Evolutionary conservation across 192 early-diverging fungal species (phyloP).

Genomic region (Pilaira anomala): DNA sequence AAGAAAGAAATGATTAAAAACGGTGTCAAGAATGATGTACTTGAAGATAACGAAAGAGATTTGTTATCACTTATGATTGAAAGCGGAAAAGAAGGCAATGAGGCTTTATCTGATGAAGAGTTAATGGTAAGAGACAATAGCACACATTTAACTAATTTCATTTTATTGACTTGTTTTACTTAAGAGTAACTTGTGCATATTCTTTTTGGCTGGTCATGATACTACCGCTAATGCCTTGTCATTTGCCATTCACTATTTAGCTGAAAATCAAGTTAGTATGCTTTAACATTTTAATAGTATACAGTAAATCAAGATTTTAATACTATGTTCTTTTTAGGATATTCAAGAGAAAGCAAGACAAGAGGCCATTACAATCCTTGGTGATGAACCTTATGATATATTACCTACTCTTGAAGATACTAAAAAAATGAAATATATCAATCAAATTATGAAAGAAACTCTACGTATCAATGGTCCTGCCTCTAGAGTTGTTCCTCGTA

Average conservation of each 20-base stretch:
- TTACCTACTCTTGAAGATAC: conserved; percentile 50
- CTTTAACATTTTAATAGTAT: background rate
- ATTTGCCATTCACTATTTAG: conserved; percentile 45
- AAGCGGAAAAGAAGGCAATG: conserved; percentile 1
- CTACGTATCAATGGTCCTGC: conserved; percentile 19
- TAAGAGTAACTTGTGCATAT: conserved; percentile 46
- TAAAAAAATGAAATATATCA: conserved; percentile 50
- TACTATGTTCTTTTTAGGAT: conserved; percentile 19
- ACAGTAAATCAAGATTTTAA: background rate
- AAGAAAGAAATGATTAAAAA: conserved; percentile 2
- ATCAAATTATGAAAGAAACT: conserved; percentile 50
- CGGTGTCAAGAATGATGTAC: background rate
- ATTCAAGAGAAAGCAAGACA: conserved; percentile 55
- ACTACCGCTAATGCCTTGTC: conserved; percentile 57
- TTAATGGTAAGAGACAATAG: background rate
- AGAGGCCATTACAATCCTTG: conserved; percentile 51
- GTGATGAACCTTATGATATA: conserved; percentile 48
- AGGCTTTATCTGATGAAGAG: background rate
- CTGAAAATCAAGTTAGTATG: conserved; percentile 29
- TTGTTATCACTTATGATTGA: conserved; percentile 34
- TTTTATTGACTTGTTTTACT: conserved; percentile 14
- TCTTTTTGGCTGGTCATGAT: conserved; percentile 60
- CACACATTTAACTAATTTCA: background rate
- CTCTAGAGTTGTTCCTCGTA: background rate
- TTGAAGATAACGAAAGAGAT: conserved; percentile 26